phyloP scores from a whole-genome alignment of 306 rosid species.

The Datisca glomerata region DNA sequence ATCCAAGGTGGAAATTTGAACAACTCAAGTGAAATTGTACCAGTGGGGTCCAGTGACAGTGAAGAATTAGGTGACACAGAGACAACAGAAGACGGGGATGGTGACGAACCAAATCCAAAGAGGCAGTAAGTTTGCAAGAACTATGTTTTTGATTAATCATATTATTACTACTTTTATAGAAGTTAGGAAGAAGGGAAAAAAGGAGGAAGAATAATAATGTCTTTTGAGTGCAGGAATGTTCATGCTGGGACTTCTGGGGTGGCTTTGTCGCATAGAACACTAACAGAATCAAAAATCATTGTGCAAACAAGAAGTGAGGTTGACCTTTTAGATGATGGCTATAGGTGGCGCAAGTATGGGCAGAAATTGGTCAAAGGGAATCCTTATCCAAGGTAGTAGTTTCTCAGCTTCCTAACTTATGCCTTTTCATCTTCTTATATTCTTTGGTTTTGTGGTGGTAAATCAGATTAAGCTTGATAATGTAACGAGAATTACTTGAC shows the following conservation, averaged over 20 bases:
- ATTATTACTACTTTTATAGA: neutral
- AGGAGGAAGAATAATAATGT: neutral
- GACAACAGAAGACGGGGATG: conserved; percentile 45
- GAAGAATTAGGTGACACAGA: conserved; percentile 52
- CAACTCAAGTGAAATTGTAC: conserved; percentile 28
- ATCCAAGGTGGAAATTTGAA: conserved; percentile 37
- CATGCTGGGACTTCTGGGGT: conserved; percentile 44
- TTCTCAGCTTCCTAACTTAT: conserved; percentile 9
- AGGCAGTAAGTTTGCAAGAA: conserved; percentile 21
- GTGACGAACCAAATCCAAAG: conserved; percentile 64
- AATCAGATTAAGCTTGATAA: neutral
- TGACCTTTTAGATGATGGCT: conserved; percentile 94
- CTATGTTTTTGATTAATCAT: neutral
- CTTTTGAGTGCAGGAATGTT: conserved; percentile 46
- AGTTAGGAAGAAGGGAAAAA: neutral
- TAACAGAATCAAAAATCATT: conserved; percentile 88
- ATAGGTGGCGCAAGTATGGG: conserved; percentile 95
- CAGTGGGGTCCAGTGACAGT: conserved; percentile 48
- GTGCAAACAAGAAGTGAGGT: conserved; percentile 94
- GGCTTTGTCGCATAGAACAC: conserved; percentile 62
- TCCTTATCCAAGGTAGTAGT: conserved; percentile 88
- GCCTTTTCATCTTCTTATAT: neutral
- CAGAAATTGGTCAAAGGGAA: conserved; percentile 98
- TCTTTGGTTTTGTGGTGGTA: neutral
- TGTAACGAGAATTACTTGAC: neutral